These are phyloP conservation scores for Neofusicoccum parvum DNA, from an alignment of 2,329 filamentous ascomycete species.

Conservation along the genomic window DNA sequence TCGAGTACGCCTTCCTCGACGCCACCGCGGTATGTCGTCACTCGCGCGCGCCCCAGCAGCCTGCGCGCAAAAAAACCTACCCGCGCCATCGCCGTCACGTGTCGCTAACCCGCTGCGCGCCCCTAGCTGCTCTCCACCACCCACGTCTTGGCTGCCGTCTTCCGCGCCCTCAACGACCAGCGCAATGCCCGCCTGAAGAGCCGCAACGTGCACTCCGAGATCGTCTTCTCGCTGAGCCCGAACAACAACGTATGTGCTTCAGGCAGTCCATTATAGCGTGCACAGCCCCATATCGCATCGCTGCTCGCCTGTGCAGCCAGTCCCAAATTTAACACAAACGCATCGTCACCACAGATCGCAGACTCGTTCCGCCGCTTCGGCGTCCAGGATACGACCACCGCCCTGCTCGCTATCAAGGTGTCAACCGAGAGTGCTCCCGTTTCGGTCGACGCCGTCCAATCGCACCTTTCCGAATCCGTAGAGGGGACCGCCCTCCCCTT, in stretches of 20 bases:
- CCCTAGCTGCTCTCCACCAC: slow-evolving; percentile 67
- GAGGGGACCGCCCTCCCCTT: slow-evolving; percentile 63
- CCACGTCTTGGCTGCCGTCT: slow-evolving; percentile 75
- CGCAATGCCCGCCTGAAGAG: slow-evolving; percentile 68
- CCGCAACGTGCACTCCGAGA: slow-evolving; percentile 85
- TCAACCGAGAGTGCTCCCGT: slow-evolving; percentile 50
- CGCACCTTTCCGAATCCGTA: slow-evolving; percentile 65
- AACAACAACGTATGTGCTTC: slow-evolving; percentile 71
- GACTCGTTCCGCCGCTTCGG: slow-evolving; percentile 91
- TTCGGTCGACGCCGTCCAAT: slow-evolving; percentile 49
- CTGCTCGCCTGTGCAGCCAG: background rate
- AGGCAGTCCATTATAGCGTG: slow-evolving; percentile 1
- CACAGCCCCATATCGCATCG: slow-evolving; percentile 1
- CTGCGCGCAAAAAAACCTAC: too few species aligned
- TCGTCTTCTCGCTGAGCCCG: slow-evolving; percentile 76
- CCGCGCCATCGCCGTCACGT: background rate
- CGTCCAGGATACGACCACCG: slow-evolving; percentile 68
- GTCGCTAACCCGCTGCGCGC: background rate
- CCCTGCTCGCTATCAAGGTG: slow-evolving; percentile 82
- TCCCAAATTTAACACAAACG: background rate
- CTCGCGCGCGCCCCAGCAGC: background rate
- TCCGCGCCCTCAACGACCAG: slow-evolving; percentile 72
- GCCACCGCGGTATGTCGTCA: slow-evolving; percentile 65
- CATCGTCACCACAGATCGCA: slow-evolving; percentile 65
- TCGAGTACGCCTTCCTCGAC: slow-evolving; percentile 94